These are phyloP conservation scores for Metschnikowia gelsemii DNA, from an alignment of 805 yeast species.

Conservation along the genomic window DNA sequence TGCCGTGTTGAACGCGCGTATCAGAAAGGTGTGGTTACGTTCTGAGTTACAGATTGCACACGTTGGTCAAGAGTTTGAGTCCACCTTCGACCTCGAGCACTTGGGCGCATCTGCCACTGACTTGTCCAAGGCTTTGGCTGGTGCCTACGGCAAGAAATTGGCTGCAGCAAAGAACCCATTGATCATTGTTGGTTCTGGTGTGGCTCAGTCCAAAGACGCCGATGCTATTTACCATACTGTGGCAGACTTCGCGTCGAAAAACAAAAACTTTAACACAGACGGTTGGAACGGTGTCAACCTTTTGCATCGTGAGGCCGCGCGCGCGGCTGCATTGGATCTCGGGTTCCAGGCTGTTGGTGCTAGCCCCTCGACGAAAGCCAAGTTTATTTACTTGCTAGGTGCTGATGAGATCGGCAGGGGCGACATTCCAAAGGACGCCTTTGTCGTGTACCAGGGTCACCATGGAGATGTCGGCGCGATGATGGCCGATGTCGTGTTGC, in stretches of 20 bases:
- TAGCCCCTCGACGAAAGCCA: conserved; percentile 54
- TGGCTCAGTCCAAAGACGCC: conserved; percentile 66
- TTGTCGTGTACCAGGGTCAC: conserved; percentile 87
- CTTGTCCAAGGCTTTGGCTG: conserved; percentile 58
- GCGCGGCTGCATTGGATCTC: conserved; percentile 82
- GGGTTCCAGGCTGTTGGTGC: conserved; percentile 65
- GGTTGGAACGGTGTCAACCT: conserved; percentile 82
- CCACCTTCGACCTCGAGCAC: conserved; percentile 66
- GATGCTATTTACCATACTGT: conserved; percentile 57
- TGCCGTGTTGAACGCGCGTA: conserved; percentile 80
- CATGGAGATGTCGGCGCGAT: conserved; percentile 91
- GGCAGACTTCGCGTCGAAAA: conserved; percentile 57
- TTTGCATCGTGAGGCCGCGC: conserved; percentile 82
- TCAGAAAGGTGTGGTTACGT: conserved; percentile 77
- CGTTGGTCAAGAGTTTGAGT: conserved; percentile 74
- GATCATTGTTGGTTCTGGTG: conserved; percentile 79
- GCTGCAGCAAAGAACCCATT: conserved; percentile 68
- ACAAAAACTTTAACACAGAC: conserved; percentile 57
- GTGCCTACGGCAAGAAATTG: conserved; percentile 68
- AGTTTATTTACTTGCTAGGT: conserved; percentile 75
- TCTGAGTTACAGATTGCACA: conserved; percentile 65
- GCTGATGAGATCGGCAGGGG: conserved; percentile 75
- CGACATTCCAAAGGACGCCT: conserved; percentile 79
- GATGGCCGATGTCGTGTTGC: conserved; percentile 81
- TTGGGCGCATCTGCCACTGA: conserved; percentile 61